These are phyloP conservation scores for Kregervanrija fluxuum DNA, from an alignment of 805 yeast species.

Conservation along the genomic window DNA sequence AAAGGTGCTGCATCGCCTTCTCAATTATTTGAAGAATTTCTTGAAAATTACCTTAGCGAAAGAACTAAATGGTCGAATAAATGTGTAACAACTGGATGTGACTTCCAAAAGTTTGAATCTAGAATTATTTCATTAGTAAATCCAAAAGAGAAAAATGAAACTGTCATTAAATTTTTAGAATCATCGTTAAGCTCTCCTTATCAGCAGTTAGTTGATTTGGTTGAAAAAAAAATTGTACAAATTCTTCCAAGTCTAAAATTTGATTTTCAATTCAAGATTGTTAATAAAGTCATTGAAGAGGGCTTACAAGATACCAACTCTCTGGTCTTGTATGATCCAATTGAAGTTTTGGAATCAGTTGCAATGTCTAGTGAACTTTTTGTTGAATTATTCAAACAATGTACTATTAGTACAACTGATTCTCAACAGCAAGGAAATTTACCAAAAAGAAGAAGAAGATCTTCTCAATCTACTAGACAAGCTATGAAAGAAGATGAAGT, in stretches of 20 bases:
- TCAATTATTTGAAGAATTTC: slow-evolving; percentile 37
- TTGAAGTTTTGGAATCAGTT: slow-evolving; percentile 46
- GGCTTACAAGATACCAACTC: slow-evolving; percentile 32
- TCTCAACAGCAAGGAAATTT: slow-evolving; percentile 28
- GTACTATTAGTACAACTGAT: slow-evolving; percentile 22
- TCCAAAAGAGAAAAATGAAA: slow-evolving; percentile 47
- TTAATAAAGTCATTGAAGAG: slow-evolving; percentile 50
- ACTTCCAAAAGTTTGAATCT: slow-evolving; percentile 48
- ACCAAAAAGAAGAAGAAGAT: slow-evolving; percentile 77
- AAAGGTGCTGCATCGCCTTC: slow-evolving; percentile 41
- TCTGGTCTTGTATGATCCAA: slow-evolving; percentile 42
- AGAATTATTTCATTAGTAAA: slow-evolving; percentile 54
- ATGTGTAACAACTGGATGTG: slow-evolving; percentile 42
- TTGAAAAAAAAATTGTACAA: slow-evolving; percentile 43
- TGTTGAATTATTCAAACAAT: slow-evolving; percentile 49
- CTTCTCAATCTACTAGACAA: slow-evolving; percentile 69
- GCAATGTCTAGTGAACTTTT: slow-evolving; percentile 50
- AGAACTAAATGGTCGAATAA: slow-evolving; percentile 38
- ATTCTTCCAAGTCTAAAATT: slow-evolving; percentile 50
- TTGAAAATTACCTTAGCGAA: slow-evolving; percentile 37
- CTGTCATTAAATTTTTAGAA: slow-evolving; percentile 56
- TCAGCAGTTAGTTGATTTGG: slow-evolving; percentile 38
- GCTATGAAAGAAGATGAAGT: slow-evolving; percentile 69
- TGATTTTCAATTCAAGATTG: slow-evolving; percentile 51
- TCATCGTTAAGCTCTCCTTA: slow-evolving; percentile 40